Percentiles rank a stretch among this genome's conserved stretches.
These are phyloP conservation scores for Mycena filopes DNA, from an alignment of 768 basidiomycete genomes.

Conservation along the genomic window DNA sequence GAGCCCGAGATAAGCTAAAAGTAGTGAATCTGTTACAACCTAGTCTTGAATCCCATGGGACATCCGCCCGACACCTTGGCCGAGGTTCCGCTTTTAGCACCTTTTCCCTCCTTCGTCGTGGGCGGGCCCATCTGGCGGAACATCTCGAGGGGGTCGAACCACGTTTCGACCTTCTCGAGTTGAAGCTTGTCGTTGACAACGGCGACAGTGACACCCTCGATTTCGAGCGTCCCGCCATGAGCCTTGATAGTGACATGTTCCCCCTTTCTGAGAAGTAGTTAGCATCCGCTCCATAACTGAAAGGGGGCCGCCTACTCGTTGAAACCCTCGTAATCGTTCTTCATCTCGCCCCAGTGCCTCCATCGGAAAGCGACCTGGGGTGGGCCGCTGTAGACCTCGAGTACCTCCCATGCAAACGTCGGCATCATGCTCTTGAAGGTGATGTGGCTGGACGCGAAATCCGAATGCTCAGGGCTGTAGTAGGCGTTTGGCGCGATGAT, in stretches of 20 bases:
- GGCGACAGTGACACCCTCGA: constrained; percentile 32
- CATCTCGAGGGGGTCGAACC: constrained; percentile 32
- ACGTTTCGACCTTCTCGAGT: constrained; percentile 32
- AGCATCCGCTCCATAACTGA: not conserved
- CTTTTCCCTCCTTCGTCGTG: not conserved
- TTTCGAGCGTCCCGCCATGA: constrained; percentile 29
- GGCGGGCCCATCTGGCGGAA: constrained; percentile 30
- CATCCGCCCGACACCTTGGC: constrained; percentile 9
- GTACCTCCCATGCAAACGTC: constrained; percentile 35
- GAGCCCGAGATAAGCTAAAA: constrained; percentile 6
- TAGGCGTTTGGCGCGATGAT: constrained; percentile 33
- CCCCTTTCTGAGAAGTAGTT: constrained; percentile 22
- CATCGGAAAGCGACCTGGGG: constrained; percentile 33
- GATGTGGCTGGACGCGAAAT: constrained; percentile 31
- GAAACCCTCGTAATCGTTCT: constrained; percentile 27
- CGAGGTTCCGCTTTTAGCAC: not conserved
- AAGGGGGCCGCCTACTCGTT: constrained; percentile 17
- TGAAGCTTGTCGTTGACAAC: constrained; percentile 33
- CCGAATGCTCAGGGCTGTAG: constrained; percentile 32
- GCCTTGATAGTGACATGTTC: constrained; percentile 26
- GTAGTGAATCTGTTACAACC: constrained; percentile 5
- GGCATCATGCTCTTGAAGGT: constrained; percentile 36
- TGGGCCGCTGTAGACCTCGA: constrained; percentile 34
- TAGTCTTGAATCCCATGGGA: constrained; percentile 24
- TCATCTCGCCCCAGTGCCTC: constrained; percentile 34